Evolutionary conservation across 768 basidiomycete genomes (phyloP), one percentile per base, ranked within the genome.

Genomic region (Suillus luteus): DNA sequence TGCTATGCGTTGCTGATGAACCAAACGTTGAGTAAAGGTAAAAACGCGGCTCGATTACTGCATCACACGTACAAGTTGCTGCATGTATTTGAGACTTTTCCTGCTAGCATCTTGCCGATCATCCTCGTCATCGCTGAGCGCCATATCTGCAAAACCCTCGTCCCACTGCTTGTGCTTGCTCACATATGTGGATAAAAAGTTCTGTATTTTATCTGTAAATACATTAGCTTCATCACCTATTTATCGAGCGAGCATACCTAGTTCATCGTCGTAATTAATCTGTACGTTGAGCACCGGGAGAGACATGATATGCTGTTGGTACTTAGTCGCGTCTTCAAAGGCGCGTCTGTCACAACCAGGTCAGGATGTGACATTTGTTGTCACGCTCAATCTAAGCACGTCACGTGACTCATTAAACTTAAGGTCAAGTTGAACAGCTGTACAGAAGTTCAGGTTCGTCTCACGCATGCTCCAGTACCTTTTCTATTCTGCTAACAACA

Each of bases 1-100:
- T 58, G 96, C 93, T 64, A 99, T 86, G 51, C 82, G 80, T 95
- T 95, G 93, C 95, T 96, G 70, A 63, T 63, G 43, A 54, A 65
- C 35, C 9, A 62, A 51, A 68, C 61, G 62, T 69, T 58, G 55
- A 5, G 58, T 71, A 33, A 70, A 49, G 35, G 58, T 71, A 33
- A 69, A 49, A 33, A 67, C 27, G 51, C 33, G 73, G 75, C 67
- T 67, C 71, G 69, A 67, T 66, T 61, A 54, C 52, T 41, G 40
- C 60, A 15, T 48, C 4, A 78, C 73, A 75, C 87, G 72, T 77
- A 96, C 95, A 70, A 97, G 79, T 70, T 93, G 91, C 33, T 82
- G 78, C 83, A 92, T 89, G 75, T 97, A 97, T 77, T 95, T 96
- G 24, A 86, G 67, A 43, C 81, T 76, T 61, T 76, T 81, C 51